Conservation (phyloP, 1,139 yeast species). For the Yamadazyma sp. region DNA sequence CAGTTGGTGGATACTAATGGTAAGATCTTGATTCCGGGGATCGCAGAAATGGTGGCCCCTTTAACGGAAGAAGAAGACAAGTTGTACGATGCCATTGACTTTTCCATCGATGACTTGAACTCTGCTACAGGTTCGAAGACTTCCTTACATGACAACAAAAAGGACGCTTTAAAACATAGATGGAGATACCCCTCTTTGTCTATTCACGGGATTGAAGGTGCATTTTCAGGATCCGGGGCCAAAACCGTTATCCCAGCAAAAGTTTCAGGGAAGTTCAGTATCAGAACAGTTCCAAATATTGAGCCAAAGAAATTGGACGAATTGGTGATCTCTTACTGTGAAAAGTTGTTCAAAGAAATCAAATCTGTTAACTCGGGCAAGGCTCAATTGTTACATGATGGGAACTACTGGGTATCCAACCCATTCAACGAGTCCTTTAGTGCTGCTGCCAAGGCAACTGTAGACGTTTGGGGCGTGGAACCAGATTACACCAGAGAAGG, state of each 20-base stretch:
- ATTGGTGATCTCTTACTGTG: conserved; percentile 70
- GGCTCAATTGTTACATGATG: conserved; percentile 86
- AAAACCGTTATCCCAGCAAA: conserved; percentile 97
- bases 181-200: conserved; percentile 98
- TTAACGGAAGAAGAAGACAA: conserved; percentile 76
- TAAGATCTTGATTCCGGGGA: conserved; percentile 81
- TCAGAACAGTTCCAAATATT: conserved; percentile 95
- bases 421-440: conserved; percentile 91
- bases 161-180: conserved; percentile 91
- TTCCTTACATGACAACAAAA: conserved; percentile 71
- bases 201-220: conserved; percentile 96
- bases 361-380: conserved; percentile 73
- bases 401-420: conserved; percentile 93
- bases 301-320: conserved; percentile 77
- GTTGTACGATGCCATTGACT: conserved; percentile 83
- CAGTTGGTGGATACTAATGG: conserved; percentile 80
- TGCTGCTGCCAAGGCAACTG: conserved; percentile 93
- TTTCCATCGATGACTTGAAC: conserved; percentile 79
- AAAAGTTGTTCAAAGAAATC: conserved; percentile 62
- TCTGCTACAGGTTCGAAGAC: conserved; percentile 88
- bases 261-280: conserved; percentile 91
- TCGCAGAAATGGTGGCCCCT: conserved; percentile 93
- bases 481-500: conserved; percentile 99
- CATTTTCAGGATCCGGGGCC: conserved; percentile 92
- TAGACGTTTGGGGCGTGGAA: conserved; percentile 89